Evolutionary conservation across 169 alveolate genomes (phyloP).

Genomic region (Eimeria sp.): DNA sequence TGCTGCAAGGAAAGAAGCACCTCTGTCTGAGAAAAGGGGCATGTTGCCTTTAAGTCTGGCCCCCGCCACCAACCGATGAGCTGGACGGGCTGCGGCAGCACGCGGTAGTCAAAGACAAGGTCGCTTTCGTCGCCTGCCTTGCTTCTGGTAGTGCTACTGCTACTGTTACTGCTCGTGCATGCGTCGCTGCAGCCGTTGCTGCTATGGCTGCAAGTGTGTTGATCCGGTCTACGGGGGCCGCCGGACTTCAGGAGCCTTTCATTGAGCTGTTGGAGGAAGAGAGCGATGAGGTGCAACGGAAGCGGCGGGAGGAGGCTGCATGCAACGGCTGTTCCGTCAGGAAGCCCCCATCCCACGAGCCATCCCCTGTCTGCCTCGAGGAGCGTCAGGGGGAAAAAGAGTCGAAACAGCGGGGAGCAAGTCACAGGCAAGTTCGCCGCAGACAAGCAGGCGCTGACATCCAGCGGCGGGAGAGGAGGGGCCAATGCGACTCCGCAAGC

Average conservation of each 20-base stretch:
- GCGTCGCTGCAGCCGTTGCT: background rate
- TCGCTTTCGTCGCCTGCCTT: background rate
- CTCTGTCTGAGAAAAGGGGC: slow-evolving; percentile 9
- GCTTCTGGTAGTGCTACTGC: background rate
- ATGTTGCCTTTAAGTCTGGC: background rate
- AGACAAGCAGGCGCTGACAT: background rate
- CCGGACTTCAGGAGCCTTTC: slow-evolving; percentile 36
- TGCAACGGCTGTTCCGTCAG: slow-evolving; percentile 65
- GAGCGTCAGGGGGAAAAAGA: slow-evolving; percentile 67
- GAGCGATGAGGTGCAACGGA: slow-evolving; percentile 37
- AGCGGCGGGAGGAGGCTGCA: slow-evolving; percentile 61
- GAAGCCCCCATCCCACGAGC: slow-evolving; percentile 75
- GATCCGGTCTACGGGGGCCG: background rate
- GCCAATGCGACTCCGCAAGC: background rate
- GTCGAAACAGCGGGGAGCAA: slow-evolving; percentile 33
- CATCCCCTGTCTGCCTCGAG: slow-evolving; percentile 73
- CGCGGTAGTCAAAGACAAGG: slow-evolving; percentile 43
- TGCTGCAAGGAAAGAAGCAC: slow-evolving; percentile 10
- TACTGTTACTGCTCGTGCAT: background rate
- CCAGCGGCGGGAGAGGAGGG: background rate
- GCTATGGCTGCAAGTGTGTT: background rate
- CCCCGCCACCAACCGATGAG: slow-evolving; percentile 72
- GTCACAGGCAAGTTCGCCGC: background rate
- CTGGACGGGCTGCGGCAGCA: slow-evolving; percentile 60
- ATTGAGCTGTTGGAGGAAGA: slow-evolving; percentile 53